phyloP scores from a whole-genome alignment of 1,139 yeast genomes.

The Pichia sp. region DNA sequence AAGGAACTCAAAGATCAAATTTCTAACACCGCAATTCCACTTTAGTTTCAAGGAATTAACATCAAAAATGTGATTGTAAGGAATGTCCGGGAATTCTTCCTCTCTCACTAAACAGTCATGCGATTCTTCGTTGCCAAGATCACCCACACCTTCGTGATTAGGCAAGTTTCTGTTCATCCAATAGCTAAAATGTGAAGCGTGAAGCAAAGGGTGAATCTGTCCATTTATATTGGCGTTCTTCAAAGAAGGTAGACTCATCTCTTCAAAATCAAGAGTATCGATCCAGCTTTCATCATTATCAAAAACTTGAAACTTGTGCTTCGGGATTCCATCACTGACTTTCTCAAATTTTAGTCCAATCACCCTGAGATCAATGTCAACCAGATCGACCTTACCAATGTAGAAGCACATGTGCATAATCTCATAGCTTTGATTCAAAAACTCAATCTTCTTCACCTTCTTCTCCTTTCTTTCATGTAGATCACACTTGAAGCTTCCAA shows the following conservation, averaged over 20 bases:
- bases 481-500: constrained; percentile 60
- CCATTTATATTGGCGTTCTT: constrained; percentile 28
- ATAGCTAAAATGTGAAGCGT: constrained; percentile 67
- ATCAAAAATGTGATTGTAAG: constrained; percentile 59
- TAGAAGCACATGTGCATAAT: constrained; percentile 62
- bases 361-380: constrained; percentile 67
- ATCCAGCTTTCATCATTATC: constrained; percentile 49
- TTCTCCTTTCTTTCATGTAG: constrained; percentile 80
- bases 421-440: constrained; percentile 50
- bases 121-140: constrained; percentile 22
- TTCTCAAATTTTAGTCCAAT: constrained; percentile 48
- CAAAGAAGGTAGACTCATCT: constrained; percentile 47
- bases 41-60: constrained; percentile 69
- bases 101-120: constrained; percentile 35
- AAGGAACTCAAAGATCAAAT: constrained; percentile 54
- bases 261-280: constrained; percentile 73
- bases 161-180: constrained; percentile 32
- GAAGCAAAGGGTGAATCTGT: constrained; percentile 56
- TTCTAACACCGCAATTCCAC: constrained; percentile 71
- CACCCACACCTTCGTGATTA: too few species aligned
- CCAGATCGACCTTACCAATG: constrained; percentile 64
- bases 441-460: constrained; percentile 52
- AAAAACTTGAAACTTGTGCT: constrained; percentile 15
- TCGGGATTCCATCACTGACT: constrained; percentile 28
- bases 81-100: constrained; percentile 23